Percentiles rank a stretch among this genome's conserved stretches.
Conservation (phyloP, 2,329 filamentous ascomycete genomes). For the Stenocarpella maydis region DNA sequence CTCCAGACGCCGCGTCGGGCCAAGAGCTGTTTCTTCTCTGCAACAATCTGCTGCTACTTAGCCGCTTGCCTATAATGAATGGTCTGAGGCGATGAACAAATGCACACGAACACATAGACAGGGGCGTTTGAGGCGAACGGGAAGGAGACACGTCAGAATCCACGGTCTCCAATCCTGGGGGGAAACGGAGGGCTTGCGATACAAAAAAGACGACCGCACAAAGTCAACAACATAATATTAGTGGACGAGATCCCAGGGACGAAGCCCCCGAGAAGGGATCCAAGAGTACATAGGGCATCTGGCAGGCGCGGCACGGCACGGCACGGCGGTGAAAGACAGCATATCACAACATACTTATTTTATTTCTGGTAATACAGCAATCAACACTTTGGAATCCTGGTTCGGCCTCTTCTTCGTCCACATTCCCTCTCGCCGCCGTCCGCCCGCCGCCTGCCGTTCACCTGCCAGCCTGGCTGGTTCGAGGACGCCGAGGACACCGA, state of each 20-base stretch:
- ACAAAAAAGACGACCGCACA: slow-evolving; percentile 32
- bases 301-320: slow-evolving; percentile 32
- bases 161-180: slow-evolving; percentile 23
- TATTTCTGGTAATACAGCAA: slow-evolving; percentile 37
- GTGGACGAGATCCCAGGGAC: slow-evolving; percentile 24
- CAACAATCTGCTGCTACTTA: slow-evolving; percentile 25
- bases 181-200: not conserved
- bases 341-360: slow-evolving; percentile 36
- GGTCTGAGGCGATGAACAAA: slow-evolving; percentile 29
- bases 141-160: not conserved
- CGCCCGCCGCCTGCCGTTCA: not conserved
- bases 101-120: slow-evolving; percentile 35
- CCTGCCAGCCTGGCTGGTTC: not conserved
- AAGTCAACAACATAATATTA: slow-evolving; percentile 35
- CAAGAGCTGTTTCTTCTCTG: not conserved
- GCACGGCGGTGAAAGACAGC: slow-evolving; percentile 27
- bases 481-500: slow-evolving; percentile 1
- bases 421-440: slow-evolving; percentile 16
- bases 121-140: slow-evolving; percentile 31
- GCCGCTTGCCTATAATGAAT: slow-evolving; percentile 23
- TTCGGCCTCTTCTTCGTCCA: slow-evolving; percentile 18
- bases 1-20: not conserved
- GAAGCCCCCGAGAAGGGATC: slow-evolving; percentile 13
- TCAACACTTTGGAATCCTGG: slow-evolving; percentile 27
- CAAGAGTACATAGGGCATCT: slow-evolving; percentile 35